Evolutionary conservation across 148 eudicot species (phyloP), one percentile per base, ranked within the genome.

Genomic region (Gaultheria prostrata): DNA sequence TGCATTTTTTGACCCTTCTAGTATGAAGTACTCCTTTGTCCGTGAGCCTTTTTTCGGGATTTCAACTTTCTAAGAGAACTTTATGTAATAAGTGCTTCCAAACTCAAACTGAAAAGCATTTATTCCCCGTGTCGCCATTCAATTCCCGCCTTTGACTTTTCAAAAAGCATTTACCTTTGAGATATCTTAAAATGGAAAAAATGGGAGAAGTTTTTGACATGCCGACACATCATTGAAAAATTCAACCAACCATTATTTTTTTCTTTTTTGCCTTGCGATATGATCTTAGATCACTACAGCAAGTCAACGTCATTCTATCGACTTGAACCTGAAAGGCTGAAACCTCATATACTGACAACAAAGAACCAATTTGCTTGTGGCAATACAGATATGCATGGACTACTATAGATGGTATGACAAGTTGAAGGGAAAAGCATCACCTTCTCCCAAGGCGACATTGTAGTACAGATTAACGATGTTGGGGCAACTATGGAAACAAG

Each of bases 361-460:
- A 51, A 12, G 56, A 15, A 54, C 59, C 59, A 54, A 54, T 9
- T 7, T 21, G 67, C 28, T 18, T 6, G 18, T 7, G 8, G 24
- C 61, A 56, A 56, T 59, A 53, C 57, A 8, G 67, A 59, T 39
- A 39, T 39, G 67, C 28, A 61, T 61, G 67, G 67, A 59, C 12
- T 21, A 21, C 67, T 59, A 59, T n/a, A 59, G 26, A 61, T 8
- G 67, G 67, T 21, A 61, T 61, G 32, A 63, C 32, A 24, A 63
- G 70, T 63, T 1, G 4, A 63, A 63, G 70, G 30, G 20, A 30
- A 67, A 28, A 13, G 72, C 28, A n/a, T 67, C 54, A 87, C 90
- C 91, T 89, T 89, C 91, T 24, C 28, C 91, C 10, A 83, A 32
- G 61, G 91, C 91, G 43, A 89, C 76, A 78, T 84, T 87, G 61